Evolutionary conservation across 148 eudicot genomes (phyloP), one percentile per base, ranked within the genome.

Genomic region (Amaranthus cruentus): DNA sequence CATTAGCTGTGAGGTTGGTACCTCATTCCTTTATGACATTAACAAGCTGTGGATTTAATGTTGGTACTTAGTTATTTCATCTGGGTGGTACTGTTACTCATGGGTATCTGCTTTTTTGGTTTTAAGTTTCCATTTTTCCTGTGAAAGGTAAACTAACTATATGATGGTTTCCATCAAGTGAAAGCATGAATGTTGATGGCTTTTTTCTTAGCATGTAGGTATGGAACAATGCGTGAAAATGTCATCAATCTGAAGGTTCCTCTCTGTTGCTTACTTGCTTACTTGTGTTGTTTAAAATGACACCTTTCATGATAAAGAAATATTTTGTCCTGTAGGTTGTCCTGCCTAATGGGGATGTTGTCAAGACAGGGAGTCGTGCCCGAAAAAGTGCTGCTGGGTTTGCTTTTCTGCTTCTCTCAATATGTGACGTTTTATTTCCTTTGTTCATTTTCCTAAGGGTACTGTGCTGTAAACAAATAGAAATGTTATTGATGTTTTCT

Each of bases 371-470:
- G 79, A 91, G 94, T 61, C 97, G 98, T 77, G 97, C 98, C 71
- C 85, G 98, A 71, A 95, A 95, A 82, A 95, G 98, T 83, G 88
- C 98, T 80, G 98, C 98, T 62, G 98, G 98, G 98, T 94, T 55
- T 66, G 91, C 83, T 73, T 75, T 78, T 68, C 42, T 46, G 73
- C 46, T 67, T 55, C 56, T 9, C 9, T 54, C 18, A 56, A 46
- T 48, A 13, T 64, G 61, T 3, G 7, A 42, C 46, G 6, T 14
- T 57, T 55, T 13, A n/a, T 18, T 50, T 69, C 14, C 18, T 61
- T 44, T 56, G 47, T 50, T 47, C 53, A 49, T 63, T 46, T 73
- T 15, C n/a, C 43, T 63, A 43, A 54, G 44, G 9, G 61, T 58
- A 4, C 48, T 28, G 70, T 46, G 18, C 1, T 49, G 42, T 54